Evolutionary conservation across 2,329 filamentous ascomycete genomes (phyloP).

Genomic region (Fusarium palustre): DNA sequence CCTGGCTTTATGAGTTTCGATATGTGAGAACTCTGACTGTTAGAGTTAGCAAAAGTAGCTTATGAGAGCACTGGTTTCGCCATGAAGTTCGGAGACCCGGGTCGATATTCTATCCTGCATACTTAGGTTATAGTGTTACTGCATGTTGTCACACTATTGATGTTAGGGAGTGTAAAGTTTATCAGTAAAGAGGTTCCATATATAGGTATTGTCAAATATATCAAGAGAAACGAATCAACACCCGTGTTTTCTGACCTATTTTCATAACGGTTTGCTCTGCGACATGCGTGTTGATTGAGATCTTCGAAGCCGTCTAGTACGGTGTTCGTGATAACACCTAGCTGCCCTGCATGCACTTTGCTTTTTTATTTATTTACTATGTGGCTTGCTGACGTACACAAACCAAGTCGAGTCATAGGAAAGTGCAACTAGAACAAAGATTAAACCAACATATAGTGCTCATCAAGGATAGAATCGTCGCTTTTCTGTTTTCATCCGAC

Average conservation of each 20-base stretch:
- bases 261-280: neutral
- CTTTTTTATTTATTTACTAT: constrained; percentile 25
- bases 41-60: neutral
- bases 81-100: neutral
- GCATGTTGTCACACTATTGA: neutral
- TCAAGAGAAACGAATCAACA: neutral
- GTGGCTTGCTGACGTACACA: constrained; percentile 23
- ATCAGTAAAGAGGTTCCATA: neutral
- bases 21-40: neutral
- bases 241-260: neutral
- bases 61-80: no score
- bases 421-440: neutral
- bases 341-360: constrained; percentile 1
- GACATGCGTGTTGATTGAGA: neutral
- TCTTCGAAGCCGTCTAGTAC: neutral
- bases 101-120: neutral
- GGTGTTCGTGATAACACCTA: neutral
- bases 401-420: constrained; percentile 9
- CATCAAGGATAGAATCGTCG: neutral
- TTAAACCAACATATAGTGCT: neutral
- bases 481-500: neutral
- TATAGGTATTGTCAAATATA: neutral
- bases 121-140: neutral
- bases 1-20: neutral
- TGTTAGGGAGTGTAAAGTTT: neutral